These are phyloP conservation scores for Zygosaccharomyces pseudobailii DNA, from an alignment of 1,139 yeast species.

Conservation along the genomic window DNA sequence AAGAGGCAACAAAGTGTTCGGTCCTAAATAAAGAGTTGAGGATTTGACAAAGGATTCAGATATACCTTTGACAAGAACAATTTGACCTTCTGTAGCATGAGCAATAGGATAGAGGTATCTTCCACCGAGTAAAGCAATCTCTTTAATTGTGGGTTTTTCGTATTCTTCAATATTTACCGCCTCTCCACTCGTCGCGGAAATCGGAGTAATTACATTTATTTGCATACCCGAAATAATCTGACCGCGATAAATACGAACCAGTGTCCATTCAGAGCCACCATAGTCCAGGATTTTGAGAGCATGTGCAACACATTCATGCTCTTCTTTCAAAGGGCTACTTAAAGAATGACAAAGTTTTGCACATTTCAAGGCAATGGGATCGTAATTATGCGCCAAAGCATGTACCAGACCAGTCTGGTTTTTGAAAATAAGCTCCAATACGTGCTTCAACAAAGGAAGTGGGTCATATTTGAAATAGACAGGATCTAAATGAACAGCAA, in stretches of 20 bases:
- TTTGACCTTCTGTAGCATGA: constrained; percentile 56
- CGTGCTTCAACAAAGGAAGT: constrained; percentile 49
- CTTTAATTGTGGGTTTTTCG: constrained; percentile 39
- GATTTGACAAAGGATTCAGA: constrained; percentile 54
- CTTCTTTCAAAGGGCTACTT: not conserved
- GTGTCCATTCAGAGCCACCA: constrained; percentile 37
- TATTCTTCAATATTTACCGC: constrained; percentile 48
- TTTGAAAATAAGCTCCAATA: constrained; percentile 54
- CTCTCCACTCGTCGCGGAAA: constrained; percentile 42
- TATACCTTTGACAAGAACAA: constrained; percentile 62
- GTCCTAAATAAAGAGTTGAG: constrained; percentile 47
- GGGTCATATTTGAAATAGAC: constrained; percentile 48
- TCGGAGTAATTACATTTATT: constrained; percentile 51
- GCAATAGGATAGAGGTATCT: constrained; percentile 59
- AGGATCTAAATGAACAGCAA: constrained; percentile 43
- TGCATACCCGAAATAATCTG: constrained; percentile 43
- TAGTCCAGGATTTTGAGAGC: constrained; percentile 56
- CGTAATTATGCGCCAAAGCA: constrained; percentile 12
- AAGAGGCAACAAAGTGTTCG: constrained; percentile 20
- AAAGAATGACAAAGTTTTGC: not conserved
- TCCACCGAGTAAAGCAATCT: constrained; percentile 62
- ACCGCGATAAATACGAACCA: constrained; percentile 64
- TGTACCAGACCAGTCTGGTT: constrained; percentile 52
- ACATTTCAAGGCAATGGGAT: not conserved
- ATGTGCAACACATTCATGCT: constrained; percentile 47